Percentiles rank a stretch among this genome's conserved stretches.
Evolutionary conservation across 495 filamentous ascomycete genomes (phyloP).

Genomic region (Haplographium delicatum): DNA sequence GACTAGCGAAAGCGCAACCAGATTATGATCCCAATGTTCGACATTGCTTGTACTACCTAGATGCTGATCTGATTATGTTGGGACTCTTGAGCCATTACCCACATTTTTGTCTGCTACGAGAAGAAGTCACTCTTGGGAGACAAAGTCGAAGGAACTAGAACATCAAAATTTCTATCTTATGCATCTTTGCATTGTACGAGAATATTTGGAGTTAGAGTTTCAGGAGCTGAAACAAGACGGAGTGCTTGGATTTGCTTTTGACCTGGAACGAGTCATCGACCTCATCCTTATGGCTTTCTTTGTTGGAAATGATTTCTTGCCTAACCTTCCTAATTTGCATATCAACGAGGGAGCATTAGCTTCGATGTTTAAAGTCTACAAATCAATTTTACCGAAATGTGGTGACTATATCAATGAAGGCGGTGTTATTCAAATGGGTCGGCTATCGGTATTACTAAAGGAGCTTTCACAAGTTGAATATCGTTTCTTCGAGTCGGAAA

Average conservation of each 20-base stretch:
- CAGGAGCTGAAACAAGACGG: constrained; percentile 83
- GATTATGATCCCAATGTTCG: constrained; percentile 92
- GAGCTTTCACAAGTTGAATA: constrained; percentile 82
- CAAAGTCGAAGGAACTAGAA: constrained; percentile 88
- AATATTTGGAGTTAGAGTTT: constrained; percentile 96
- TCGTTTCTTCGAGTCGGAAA: constrained; percentile 85
- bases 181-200: constrained; percentile 94
- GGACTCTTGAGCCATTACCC: constrained; percentile 95
- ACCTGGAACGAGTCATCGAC: constrained; percentile 96
- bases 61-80: constrained; percentile 98
- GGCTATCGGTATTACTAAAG: constrained; percentile 72
- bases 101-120: constrained; percentile 93
- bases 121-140: constrained; percentile 96
- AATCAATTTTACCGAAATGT: constrained; percentile 77
- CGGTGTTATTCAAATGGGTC: constrained; percentile 80
- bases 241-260: constrained; percentile 70
- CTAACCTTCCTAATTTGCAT: constrained; percentile 91
- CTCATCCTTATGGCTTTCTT: constrained; percentile 99
- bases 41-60: constrained; percentile 95
- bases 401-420: constrained; percentile 96
- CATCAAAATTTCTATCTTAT: constrained; percentile 98
- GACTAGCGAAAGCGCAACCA: constrained; percentile 89
- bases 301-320: constrained; percentile 98
- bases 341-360: constrained; percentile 97
- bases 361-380: constrained; percentile 97